Conservation (phyloP, 306 rosid species). For the Ormosia semicastrata region DNA sequence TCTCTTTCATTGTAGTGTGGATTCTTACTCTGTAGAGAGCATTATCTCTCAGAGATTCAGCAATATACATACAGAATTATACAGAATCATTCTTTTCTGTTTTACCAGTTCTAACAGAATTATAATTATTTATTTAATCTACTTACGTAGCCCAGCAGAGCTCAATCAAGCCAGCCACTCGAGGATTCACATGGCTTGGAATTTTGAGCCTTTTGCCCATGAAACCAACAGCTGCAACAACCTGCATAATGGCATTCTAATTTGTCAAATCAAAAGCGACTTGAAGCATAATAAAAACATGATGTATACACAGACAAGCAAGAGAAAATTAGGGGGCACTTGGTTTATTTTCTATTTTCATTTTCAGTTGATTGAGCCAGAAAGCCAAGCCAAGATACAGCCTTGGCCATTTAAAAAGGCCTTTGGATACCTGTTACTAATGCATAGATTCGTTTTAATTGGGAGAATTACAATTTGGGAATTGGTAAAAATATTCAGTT, state of each 20-base stretch:
- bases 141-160: conserved; percentile 91
- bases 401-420: background rate
- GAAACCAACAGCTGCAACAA: conserved; percentile 92
- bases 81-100: no score
- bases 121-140: background rate
- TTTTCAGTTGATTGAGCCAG: no score
- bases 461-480: background rate
- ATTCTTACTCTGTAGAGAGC: no score
- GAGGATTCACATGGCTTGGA: conserved; percentile 66
- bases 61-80: no score
- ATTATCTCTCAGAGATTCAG: no score
- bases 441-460: background rate
- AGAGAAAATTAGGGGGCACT: background rate
- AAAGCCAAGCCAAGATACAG: background rate
- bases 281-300: background rate
- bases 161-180: conserved; percentile 74
- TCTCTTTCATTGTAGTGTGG: no score
- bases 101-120: no score
- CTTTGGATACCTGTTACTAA: no score
- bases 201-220: conserved; percentile 76
- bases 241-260: conserved; percentile 42
- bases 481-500: background rate
- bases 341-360: no score
- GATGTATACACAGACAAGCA: background rate
- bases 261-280: conserved; percentile 18